These are phyloP conservation scores for Tolypocladium tundrense DNA, from an alignment of 2,329 filamentous ascomycete genomes.

Conservation along the genomic window DNA sequence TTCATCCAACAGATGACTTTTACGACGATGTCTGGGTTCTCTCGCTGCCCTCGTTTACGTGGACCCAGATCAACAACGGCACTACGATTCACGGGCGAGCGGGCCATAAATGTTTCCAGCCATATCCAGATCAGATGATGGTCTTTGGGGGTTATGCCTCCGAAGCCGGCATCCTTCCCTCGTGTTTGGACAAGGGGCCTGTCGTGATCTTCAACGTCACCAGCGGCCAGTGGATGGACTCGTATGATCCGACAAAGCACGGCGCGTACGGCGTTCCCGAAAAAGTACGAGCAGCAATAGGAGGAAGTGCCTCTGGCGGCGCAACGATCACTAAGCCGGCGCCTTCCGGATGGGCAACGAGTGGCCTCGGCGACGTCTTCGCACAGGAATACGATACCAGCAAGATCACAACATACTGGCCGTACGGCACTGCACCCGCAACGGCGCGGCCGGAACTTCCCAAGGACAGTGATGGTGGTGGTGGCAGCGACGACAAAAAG, in stretches of 20 bases:
- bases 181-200: constrained; percentile 41
- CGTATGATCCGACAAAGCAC: constrained; percentile 56
- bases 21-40: constrained; percentile 71
- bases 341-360: constrained; percentile 43
- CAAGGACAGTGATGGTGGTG: constrained; percentile 10
- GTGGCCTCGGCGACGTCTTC: constrained; percentile 43
- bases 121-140: constrained; percentile 74
- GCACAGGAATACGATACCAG: constrained; percentile 40
- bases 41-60: constrained; percentile 70
- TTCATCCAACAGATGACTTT: constrained; percentile 27
- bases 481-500: constrained; percentile 12
- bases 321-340: constrained; percentile 59
- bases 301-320: constrained; percentile 53
- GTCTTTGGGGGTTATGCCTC: constrained; percentile 57
- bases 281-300: constrained; percentile 53
- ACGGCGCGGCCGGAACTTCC: constrained; percentile 10
- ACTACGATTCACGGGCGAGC: constrained; percentile 47
- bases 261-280: constrained; percentile 60
- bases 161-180: constrained; percentile 10
- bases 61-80: constrained; percentile 47
- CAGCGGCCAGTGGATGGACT: constrained; percentile 55
- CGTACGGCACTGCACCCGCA: constrained; percentile 30
- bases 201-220: constrained; percentile 65
- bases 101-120: constrained; percentile 65
- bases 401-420: constrained; percentile 50